Conservation (phyloP, 768 basidiomycete genomes). For the Tricholoma matsutake region DNA sequence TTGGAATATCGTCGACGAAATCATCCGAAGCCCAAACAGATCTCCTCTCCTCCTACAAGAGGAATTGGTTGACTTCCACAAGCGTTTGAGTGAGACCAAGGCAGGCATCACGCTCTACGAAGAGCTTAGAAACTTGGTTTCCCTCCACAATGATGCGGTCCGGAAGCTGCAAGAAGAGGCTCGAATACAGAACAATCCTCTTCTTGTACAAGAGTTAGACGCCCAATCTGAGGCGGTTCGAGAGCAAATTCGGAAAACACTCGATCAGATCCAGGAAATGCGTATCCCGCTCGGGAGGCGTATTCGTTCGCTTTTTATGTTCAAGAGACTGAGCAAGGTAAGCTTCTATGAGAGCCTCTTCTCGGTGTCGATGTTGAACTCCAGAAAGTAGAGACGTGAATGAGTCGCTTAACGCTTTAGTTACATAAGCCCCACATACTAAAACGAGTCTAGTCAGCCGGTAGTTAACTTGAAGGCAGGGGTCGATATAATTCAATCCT, state of each 20-base stretch:
- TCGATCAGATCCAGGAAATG: slow-evolving; percentile 5
- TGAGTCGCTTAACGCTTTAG: not conserved
- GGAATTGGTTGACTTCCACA: slow-evolving; percentile 15
- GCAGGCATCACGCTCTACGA: slow-evolving; percentile 10
- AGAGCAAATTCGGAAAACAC: not conserved
- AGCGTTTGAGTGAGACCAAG: slow-evolving; percentile 12
- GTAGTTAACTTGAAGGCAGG: not conserved
- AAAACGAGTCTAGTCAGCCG: not conserved
- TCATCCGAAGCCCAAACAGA: not conserved
- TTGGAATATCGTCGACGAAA: slow-evolving; percentile 4
- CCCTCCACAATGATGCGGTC: slow-evolving; percentile 1
- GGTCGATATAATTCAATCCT: not conserved
- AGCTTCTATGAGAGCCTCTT: not conserved
- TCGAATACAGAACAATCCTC: not conserved
- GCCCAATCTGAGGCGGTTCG: not conserved
- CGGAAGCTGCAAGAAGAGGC: not conserved
- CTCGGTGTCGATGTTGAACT: not conserved
- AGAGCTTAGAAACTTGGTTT: not conserved
- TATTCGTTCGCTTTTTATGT: not conserved
- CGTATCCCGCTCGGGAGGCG: not conserved
- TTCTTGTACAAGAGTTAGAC: not conserved
- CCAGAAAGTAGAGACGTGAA: not conserved
- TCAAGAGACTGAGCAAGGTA: not conserved
- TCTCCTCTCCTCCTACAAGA: slow-evolving; percentile 11
- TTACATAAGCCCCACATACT: not conserved